Evolutionary conservation across 768 basidiomycete species (phyloP).

Genomic region (Chlorophyllum brunneum): DNA sequence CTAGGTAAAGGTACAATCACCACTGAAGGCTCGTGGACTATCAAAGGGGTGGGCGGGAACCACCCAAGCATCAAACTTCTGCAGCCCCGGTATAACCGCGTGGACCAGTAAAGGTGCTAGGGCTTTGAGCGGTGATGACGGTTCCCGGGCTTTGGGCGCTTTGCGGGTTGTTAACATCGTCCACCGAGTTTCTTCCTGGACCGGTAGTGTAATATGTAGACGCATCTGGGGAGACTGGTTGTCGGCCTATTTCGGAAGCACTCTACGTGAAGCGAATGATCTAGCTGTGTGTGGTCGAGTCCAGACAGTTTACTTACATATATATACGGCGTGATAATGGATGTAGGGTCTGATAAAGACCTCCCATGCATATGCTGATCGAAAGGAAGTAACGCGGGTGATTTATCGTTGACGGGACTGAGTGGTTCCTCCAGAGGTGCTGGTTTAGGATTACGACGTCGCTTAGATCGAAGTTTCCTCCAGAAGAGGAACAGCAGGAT

Average conservation of each 20-base stretch:
- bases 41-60: neutral
- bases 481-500: constrained; percentile 35
- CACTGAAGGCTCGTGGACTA: neutral
- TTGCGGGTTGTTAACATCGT: constrained; percentile 22
- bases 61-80: constrained; percentile 24
- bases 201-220: constrained; percentile 27
- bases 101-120: neutral
- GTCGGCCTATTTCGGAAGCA: constrained; percentile 20
- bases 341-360: constrained; percentile 6
- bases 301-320: constrained; percentile 10
- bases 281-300: neutral
- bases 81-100: constrained; percentile 28
- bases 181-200: constrained; percentile 26
- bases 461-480: constrained; percentile 28
- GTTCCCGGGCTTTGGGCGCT: constrained; percentile 6
- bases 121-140: neutral
- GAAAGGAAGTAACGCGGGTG: neutral
- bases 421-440: neutral
- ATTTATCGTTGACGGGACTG: neutral
- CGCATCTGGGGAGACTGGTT: constrained; percentile 21
- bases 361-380: neutral
- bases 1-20: neutral
- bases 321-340: constrained; percentile 1
- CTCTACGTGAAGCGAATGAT: constrained; percentile 13
- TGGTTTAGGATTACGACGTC: constrained; percentile 15